These are phyloP conservation scores for Arabidopsis thaliana DNA, from an alignment of 345 rosid species.

Conservation along the genomic window TAIR10.1 NC_003075.7:6155501-6156000, in stretches of 20 bases:
- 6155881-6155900: neutral
- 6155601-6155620: constrained; percentile 12
- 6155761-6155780: constrained; percentile 16
- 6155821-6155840: constrained; percentile 29
- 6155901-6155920: neutral
- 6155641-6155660: neutral
- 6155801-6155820: constrained; percentile 22
- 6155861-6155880: neutral
- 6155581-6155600: constrained; percentile 10
- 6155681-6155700: neutral
- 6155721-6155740: neutral
- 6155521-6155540: constrained; percentile 28
- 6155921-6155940: neutral
- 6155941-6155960: neutral
- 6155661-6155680: neutral
- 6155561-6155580: constrained; percentile 7
- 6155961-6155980: neutral
- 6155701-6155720: neutral
- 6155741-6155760: constrained; percentile 11
- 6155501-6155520: constrained; percentile 3
- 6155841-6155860: constrained; percentile 20
- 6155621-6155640: constrained; percentile 24
- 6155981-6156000: neutral
- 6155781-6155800: constrained; percentile 6
- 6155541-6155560: constrained; percentile 25